Evolutionary conservation across 1,284 basidiomycete species (phyloP).

Genomic region (Tilletia horrida): DNA sequence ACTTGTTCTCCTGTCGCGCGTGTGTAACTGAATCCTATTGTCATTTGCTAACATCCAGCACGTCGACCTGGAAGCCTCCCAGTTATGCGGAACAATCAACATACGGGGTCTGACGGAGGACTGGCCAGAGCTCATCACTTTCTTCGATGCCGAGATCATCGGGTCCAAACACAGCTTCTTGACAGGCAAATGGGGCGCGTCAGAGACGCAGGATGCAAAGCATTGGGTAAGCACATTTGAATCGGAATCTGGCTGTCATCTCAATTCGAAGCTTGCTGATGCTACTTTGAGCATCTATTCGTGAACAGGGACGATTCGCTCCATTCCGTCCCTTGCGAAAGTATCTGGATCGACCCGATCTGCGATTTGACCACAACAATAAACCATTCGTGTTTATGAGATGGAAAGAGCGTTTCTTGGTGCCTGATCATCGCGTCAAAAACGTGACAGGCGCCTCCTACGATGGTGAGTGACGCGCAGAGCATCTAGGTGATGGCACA

Average conservation of each 20-base stretch:
- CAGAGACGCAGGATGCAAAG: slow-evolving; percentile 46
- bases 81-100: slow-evolving; percentile 51
- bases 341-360: slow-evolving; percentile 30
- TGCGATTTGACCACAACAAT: slow-evolving; percentile 40
- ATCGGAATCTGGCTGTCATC: not conserved
- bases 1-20: not conserved
- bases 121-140: slow-evolving; percentile 54
- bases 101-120: slow-evolving; percentile 53
- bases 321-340: slow-evolving; percentile 37
- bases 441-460: slow-evolving; percentile 94
- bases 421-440: slow-evolving; percentile 86
- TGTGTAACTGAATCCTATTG: slow-evolving; percentile 24
- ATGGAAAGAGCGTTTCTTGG: slow-evolving; percentile 93
- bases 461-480: slow-evolving; percentile 57
- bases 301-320: slow-evolving; percentile 35
- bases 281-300: not conserved
- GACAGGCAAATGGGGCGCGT: slow-evolving; percentile 51
- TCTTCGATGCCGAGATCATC: slow-evolving; percentile 53
- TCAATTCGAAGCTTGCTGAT: not conserved
- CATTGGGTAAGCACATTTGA: slow-evolving; percentile 36
- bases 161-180: slow-evolving; percentile 42
- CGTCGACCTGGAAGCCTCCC: slow-evolving; percentile 46
- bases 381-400: slow-evolving; percentile 71
- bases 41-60: slow-evolving; percentile 23
- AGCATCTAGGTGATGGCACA: slow-evolving; percentile 25